Base-by-base conservation (phyloP, 495 filamentous ascomycete species). In the Penicillium longicatenatum region DNA sequence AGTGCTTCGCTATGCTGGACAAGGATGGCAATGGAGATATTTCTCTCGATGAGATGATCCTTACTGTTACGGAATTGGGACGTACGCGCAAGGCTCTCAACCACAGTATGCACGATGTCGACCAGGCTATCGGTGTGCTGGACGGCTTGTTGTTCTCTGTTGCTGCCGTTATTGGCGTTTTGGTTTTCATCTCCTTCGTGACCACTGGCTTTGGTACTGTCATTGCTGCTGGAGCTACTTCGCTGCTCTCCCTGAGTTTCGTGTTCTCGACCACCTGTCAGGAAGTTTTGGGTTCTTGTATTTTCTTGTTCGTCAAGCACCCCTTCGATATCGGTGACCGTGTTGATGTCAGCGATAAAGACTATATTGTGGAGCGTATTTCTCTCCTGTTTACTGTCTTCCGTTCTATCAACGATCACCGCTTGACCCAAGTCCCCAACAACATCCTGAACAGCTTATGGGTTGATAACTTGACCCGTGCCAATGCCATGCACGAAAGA, bases 261-360 rank as follows among this genome's bases (percentile, higher is more conserved):
- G 87, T 97, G 56, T 98, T 98, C 69, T 84, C 92, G 17, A 85
- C 86, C 58, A 98, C 92, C 4, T 86, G 89, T 0, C 93, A 98
- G 72, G 94, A 98, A 73, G 86, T 98, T 52, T 82, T 98, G 12
- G 93, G 92, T 46, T 95, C 91, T 17, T 97, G 93, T 76, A 95
- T 98, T 70, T 98, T 98, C 78, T 79, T 98, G 6, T 98, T 98
- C 67, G 90, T 97, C 80, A 98, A 98, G 75, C 94, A 97, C 64
- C 92, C 88, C 1, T 91, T 83, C 70, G 94, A 98, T 69, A 91
- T 97, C 22, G 91, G 94, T 41, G 94, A 98, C 68, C 90, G 94
- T 20, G 89, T 98, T 33, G 92, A 97, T 64, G 87, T 98, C 61
- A 76, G 76, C 19, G 59, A 64, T 52, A 83, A 90, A 63, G 83